Percentiles rank a stretch among this genome's conserved stretches.
These are phyloP conservation scores for Sordariomycetes sp. DNA, from an alignment of 2,329 filamentous ascomycete genomes.

Conservation along the genomic window DNA sequence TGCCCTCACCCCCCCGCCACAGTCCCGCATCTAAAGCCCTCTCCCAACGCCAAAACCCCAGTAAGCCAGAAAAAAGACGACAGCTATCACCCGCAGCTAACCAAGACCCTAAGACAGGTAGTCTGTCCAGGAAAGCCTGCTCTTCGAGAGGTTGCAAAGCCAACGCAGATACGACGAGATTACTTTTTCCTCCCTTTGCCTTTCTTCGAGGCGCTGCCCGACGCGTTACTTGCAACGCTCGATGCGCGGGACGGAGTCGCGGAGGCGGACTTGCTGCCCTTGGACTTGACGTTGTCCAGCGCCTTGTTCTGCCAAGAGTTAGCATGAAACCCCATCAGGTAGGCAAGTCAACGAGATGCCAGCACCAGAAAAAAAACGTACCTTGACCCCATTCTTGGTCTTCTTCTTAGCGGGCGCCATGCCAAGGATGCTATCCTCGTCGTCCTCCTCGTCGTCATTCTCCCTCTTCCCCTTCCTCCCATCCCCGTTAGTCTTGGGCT, in stretches of 20 bases:
- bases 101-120: background rate
- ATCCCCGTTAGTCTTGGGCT: slow-evolving; percentile 43
- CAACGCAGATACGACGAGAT: background rate
- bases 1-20: background rate
- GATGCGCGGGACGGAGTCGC: slow-evolving; percentile 71
- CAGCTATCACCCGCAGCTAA: background rate
- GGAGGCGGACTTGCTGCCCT: slow-evolving; percentile 61
- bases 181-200: slow-evolving; percentile 38
- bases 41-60: background rate
- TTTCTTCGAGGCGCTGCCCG: slow-evolving; percentile 24
- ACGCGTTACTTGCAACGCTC: slow-evolving; percentile 69
- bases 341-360: background rate
- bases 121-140: background rate
- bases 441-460: slow-evolving; percentile 68
- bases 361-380: slow-evolving; percentile 26
- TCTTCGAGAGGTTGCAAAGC: background rate
- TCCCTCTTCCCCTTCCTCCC: slow-evolving; percentile 59
- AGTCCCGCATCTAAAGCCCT: background rate
- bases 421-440: slow-evolving; percentile 68
- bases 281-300: slow-evolving; percentile 73
- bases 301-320: slow-evolving; percentile 64
- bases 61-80: too few relatives aligned
- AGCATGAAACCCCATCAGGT: background rate
- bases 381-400: slow-evolving; percentile 78
- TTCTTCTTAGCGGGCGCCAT: slow-evolving; percentile 90